Evolutionary conservation across 805 yeast species (phyloP).

Genomic region (Saccharomyces eubayanus): DNA sequence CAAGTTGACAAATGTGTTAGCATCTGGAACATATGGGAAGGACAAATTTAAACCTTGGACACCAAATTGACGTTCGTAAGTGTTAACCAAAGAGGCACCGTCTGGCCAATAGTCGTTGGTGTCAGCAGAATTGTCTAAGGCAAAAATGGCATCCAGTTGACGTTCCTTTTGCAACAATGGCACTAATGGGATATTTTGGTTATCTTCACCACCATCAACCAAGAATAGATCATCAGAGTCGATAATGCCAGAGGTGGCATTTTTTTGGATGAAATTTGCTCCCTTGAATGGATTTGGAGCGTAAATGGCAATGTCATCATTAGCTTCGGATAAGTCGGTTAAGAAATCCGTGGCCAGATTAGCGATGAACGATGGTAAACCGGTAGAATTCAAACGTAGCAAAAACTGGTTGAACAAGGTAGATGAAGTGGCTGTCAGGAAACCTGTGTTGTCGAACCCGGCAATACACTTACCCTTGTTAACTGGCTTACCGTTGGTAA

Average conservation of each 20-base stretch:
- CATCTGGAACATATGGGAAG: constrained; percentile 77
- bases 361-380: constrained; percentile 34
- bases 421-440: constrained; percentile 74
- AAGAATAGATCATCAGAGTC: constrained; percentile 40
- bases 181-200: constrained; percentile 52
- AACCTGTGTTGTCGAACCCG: constrained; percentile 79
- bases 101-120: constrained; percentile 55
- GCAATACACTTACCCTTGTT: constrained; percentile 43
- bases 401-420: constrained; percentile 66
- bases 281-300: constrained; percentile 63
- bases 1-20: constrained; percentile 45
- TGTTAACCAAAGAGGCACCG: constrained; percentile 49
- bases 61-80: constrained; percentile 52
- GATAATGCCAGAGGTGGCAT: constrained; percentile 33
- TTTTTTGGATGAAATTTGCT: constrained; percentile 27
- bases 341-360: constrained; percentile 39
- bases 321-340: constrained; percentile 38
- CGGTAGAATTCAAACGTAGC: constrained; percentile 42
- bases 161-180: constrained; percentile 56
- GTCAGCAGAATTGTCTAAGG: constrained; percentile 62
- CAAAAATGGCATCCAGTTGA: constrained; percentile 54
- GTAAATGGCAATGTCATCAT: constrained; percentile 63
- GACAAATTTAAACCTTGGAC: constrained; percentile 49
- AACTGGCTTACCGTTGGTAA: constrained; percentile 50
- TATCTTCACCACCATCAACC: constrained; percentile 69